These are phyloP conservation scores for Nicotiana otophora DNA, from an alignment of 257 asterid genomes.

Conservation along the genomic window DNA sequence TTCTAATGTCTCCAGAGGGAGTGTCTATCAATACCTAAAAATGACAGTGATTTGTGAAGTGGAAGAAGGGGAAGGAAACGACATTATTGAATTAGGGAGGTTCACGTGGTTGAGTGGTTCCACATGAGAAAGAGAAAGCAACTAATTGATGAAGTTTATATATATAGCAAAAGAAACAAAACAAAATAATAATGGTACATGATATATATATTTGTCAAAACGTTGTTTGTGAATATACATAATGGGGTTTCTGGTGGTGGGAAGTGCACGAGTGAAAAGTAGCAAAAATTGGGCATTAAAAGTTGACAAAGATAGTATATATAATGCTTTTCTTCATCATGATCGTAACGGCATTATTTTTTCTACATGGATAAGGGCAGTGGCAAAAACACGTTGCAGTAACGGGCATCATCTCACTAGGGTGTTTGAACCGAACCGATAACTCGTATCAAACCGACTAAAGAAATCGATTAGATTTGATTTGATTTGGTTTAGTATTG, in stretches of 20 bases:
- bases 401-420: not conserved
- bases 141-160: not conserved
- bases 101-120: constrained; percentile 7
- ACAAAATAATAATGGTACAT: not conserved
- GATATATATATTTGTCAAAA: not conserved
- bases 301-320: not conserved
- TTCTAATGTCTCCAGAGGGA: too few species aligned
- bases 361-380: not conserved
- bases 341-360: not conserved
- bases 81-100: not conserved
- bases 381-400: not conserved
- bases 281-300: not conserved
- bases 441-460: too few species aligned
- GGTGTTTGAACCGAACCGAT: too few species aligned
- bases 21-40: not conserved
- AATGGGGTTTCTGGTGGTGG: not conserved
- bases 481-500: too few species aligned
- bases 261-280: constrained; percentile 5
- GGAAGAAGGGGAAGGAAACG: not conserved
- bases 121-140: constrained; percentile 7
- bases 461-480: too few species aligned
- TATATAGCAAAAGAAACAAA: not conserved
- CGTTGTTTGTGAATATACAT: not conserved
- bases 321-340: not conserved
- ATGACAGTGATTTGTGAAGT: not conserved